These are phyloP conservation scores for Cryptococcus deneoformans DNA, from an alignment of 1,284 basidiomycete genomes.

Conservation along the genomic window DNA sequence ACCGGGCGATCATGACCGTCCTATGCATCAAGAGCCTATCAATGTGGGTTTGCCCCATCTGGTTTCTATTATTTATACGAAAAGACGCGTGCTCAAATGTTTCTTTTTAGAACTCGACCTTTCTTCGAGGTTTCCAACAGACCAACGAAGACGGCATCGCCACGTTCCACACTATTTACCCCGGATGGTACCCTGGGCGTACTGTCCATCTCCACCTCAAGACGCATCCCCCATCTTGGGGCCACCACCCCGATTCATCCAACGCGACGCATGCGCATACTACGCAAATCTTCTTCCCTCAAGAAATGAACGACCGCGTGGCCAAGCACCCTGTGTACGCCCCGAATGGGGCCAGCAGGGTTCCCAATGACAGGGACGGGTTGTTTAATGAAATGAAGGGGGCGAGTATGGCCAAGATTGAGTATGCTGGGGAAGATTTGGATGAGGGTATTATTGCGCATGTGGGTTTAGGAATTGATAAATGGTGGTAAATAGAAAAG, in stretches of 20 bases:
- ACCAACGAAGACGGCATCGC: neutral
- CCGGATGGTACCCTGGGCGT: slow-evolving; percentile 24
- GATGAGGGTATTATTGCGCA: slow-evolving; percentile 1
- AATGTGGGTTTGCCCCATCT: slow-evolving; percentile 2
- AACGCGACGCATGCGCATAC: slow-evolving; percentile 22
- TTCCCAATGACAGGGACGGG: slow-evolving; percentile 16
- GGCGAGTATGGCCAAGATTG: slow-evolving; percentile 1
- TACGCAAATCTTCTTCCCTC: slow-evolving; percentile 22
- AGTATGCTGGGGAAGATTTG: neutral
- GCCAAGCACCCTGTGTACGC: slow-evolving; percentile 10
- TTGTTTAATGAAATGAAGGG: slow-evolving; percentile 3
- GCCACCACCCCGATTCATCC: neutral
- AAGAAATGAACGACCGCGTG: slow-evolving; percentile 40
- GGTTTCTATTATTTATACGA: too few species aligned
- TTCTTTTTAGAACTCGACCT: slow-evolving; percentile 21
- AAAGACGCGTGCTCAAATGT: too few species aligned
- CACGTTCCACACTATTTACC: slow-evolving; percentile 20
- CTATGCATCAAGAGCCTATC: neutral
- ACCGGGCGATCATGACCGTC: too few species aligned
- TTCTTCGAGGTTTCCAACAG: slow-evolving; percentile 13
- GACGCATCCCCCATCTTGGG: slow-evolving; percentile 18
- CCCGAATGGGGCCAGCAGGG: slow-evolving; percentile 9
- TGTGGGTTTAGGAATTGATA: slow-evolving; percentile 4
- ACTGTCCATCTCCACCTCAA: slow-evolving; percentile 28
- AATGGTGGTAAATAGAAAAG: slow-evolving; percentile 6